Evolutionary conservation across 73 alveolate species (phyloP).

Genomic region (Paraurostyla sp.): DNA sequence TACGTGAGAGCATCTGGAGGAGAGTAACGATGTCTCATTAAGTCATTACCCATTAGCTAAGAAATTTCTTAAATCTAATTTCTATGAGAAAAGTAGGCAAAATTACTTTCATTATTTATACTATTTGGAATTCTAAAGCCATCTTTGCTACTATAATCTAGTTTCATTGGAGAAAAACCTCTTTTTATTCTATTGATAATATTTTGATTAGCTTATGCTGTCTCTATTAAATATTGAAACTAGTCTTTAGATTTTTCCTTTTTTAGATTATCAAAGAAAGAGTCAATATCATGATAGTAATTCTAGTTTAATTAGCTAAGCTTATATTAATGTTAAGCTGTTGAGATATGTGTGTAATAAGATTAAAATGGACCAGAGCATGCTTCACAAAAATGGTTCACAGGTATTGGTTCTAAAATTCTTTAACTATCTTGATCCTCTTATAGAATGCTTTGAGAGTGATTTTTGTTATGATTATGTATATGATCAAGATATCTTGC

Average conservation of each 20-base stretch:
- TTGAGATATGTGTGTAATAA: constrained; percentile 26
- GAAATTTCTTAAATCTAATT: too few relatives aligned
- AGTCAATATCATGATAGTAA: neutral
- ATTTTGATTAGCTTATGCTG: neutral
- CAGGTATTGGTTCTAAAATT: neutral
- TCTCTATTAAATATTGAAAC: neutral
- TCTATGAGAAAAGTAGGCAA: too few relatives aligned
- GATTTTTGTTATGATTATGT: neutral
- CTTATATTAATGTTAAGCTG: constrained; percentile 16
- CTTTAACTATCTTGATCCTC: neutral
- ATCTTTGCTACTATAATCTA: too few relatives aligned
- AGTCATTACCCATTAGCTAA: too few relatives aligned
- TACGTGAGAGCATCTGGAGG: too few relatives aligned
- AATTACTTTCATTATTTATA: too few relatives aligned
- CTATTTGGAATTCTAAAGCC: too few relatives aligned
- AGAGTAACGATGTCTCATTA: too few relatives aligned
- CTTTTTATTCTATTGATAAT: neutral
- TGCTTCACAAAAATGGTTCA: constrained; percentile 2
- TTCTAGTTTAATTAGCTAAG: neutral
- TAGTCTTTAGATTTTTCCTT: neutral
- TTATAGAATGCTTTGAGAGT: neutral
- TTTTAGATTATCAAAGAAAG: neutral
- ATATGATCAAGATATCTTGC: neutral
- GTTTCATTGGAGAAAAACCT: neutral
- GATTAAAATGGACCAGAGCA: constrained; percentile 29